Base-by-base conservation (phyloP, 169 alveolate genomes). In the Plasmodium relictum region DNA sequence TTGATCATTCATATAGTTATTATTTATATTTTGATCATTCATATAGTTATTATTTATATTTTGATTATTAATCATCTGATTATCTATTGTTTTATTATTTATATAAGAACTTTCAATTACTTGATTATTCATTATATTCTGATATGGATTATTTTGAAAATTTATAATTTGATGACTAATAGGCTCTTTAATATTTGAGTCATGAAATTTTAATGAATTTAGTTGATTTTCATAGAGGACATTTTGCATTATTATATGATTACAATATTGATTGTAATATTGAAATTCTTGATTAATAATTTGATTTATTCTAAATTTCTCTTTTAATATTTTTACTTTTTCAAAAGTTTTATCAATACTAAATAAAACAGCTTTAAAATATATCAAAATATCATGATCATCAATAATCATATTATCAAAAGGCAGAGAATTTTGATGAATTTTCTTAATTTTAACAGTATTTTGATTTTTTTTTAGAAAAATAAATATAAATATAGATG, bases 271-370 rank as follows among this genome's bases (percentile, higher is more conserved):
- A n/a, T 59, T 78, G 39, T 78, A 68, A 66, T 50, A 65, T 24
- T 78, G 70, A 14, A 78, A 50, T 20, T 78, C 71, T 42, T 65
- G 73, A 44, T 78, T 78, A 41, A 78, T 14, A 10, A 41, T 39
- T 66, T 78, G 80, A 48, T 20, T 20, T 50, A 78, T 41, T 16
- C 66, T 20, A 45, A 65, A 12, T 41, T 56, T 63, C 20, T 78
- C 89, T 42, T 56, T 65, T 54, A 78, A 41, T 65, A 78, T 50
- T 16, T 65, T 50, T 0, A 78, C 45, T 58, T 66, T 78, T 78
- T 78, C 89, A 54, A 78, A 78, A 1, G 72, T 65, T 42, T 78
- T 78, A 42, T 78, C 89, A 20, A 78, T n/a, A 6, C 42, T 65
- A 70, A 65, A 78, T 59, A 78, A 42, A n/a, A 78, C 41, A 7